Evolutionary conservation across 2,329 filamentous ascomycete genomes (phyloP), one percentile per base, ranked within the genome.

Genomic region (Fusarium xyrophilum): DNA sequence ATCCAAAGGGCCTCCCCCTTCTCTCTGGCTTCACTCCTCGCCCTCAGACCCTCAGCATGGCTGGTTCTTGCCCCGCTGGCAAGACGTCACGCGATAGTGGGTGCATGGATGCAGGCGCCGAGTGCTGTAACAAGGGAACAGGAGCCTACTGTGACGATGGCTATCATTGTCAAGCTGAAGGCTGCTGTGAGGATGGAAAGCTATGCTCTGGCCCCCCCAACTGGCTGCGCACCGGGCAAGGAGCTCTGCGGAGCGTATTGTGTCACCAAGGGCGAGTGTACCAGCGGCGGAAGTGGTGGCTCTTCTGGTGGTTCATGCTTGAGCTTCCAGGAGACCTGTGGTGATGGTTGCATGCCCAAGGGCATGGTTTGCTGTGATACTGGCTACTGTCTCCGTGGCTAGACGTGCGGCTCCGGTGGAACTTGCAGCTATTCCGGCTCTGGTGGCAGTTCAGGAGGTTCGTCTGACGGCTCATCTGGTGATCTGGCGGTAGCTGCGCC

Each of bases 181-280:
- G 77, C n/a, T 80, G 78, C 69, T 80, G 78, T 51, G 61, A 66
- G 15, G 53, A 66, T n/a, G 78, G 78, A 51, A 60, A 75, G 52
- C 58, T 72, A 23, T 80, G 78, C 68, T 62, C 69, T 7, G 76
- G 77, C n/a, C n/a, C 57, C 57, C 15, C 70, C 75, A 12, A 57
- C 66, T 3, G 73, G 71, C 19, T 78, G 76, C n/a, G 46, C 48
- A 11, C 19, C 65, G 0, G 76, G 70, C 40, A 69, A 75, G 36
- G 69, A 63, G 8, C 55, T 67, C 14, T 79, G 77, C 55, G 70
- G 69, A 30, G 40, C 53, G 39, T 74, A 58, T n/a, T 79, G 78
- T 59, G 76, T 79, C 44, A 77, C 78, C 1, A 55, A 65, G 6
- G 74, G 70, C 21, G 64, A 67, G 35, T 46, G 53, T 6, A 23